Evolutionary conservation across 2,329 filamentous ascomycete genomes (phyloP).

Genomic region (Xylariaceae sp.): DNA sequence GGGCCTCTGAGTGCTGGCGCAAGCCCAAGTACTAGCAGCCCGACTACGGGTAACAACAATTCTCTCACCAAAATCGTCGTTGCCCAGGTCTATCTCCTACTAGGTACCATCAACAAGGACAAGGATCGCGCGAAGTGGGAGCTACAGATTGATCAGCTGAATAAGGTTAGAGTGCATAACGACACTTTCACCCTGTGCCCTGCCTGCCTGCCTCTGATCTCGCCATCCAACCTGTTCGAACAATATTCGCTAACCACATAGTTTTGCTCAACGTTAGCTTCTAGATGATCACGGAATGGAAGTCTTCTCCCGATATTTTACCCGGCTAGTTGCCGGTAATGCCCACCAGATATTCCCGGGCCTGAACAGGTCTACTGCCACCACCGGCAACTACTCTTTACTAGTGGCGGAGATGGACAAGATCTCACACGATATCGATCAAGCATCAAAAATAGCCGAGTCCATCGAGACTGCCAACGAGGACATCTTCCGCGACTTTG

Average conservation of each 20-base stretch:
- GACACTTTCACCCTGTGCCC: not conserved
- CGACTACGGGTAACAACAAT: constrained; percentile 48
- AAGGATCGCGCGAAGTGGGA: constrained; percentile 89
- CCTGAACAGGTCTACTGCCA: constrained; percentile 64
- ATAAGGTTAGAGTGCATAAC: constrained; percentile 59
- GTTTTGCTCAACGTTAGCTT: constrained; percentile 50
- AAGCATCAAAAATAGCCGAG: constrained; percentile 87
- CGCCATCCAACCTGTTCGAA: not conserved
- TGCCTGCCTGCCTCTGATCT: not conserved
- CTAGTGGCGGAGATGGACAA: constrained; percentile 81
- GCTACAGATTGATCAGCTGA: constrained; percentile 81
- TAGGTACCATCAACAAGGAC: constrained; percentile 93
- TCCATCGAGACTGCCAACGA: constrained; percentile 86
- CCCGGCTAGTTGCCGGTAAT: constrained; percentile 86
- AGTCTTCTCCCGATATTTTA: constrained; percentile 93
- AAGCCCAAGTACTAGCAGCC: constrained; percentile 57
- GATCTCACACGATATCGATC: constrained; percentile 70
- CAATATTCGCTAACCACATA: not conserved
- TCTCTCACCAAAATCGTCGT: constrained; percentile 88
- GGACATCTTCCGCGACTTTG: constrained; percentile 92
- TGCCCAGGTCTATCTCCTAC: constrained; percentile 87
- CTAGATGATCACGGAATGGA: constrained; percentile 99
- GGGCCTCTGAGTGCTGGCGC: constrained; percentile 54
- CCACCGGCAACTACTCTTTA: constrained; percentile 76
- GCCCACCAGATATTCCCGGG: constrained; percentile 85